These are phyloP conservation scores for Fusarium nisikadoi DNA, from an alignment of 2,329 filamentous ascomycete species.

Conservation along the genomic window DNA sequence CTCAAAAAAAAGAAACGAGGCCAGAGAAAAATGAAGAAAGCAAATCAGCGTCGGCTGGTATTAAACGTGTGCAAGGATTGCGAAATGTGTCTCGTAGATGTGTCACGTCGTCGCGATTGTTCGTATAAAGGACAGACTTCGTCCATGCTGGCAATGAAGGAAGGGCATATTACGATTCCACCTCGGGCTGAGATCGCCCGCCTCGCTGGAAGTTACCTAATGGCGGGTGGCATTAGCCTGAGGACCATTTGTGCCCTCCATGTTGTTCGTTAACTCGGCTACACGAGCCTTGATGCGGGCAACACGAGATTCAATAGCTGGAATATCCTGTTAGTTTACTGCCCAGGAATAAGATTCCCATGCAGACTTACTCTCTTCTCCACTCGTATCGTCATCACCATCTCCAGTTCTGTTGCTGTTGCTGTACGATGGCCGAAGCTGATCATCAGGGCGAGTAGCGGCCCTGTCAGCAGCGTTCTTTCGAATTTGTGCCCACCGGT, in stretches of 20 bases:
- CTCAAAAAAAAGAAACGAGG: slow-evolving; percentile 29
- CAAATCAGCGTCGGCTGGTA: slow-evolving; percentile 39
- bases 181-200: neutral
- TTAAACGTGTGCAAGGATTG: slow-evolving; percentile 39
- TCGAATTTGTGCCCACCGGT: slow-evolving; percentile 95
- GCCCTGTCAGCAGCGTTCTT: slow-evolving; percentile 92
- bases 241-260: slow-evolving; percentile 66
- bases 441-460: slow-evolving; percentile 72
- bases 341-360: neutral
- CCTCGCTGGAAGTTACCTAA: slow-evolving; percentile 10
- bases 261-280: slow-evolving; percentile 89
- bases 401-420: slow-evolving; percentile 68
- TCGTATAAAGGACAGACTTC: slow-evolving; percentile 28
- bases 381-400: slow-evolving; percentile 88
- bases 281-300: slow-evolving; percentile 98
- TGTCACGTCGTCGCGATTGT: slow-evolving; percentile 26
- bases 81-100: slow-evolving; percentile 39
- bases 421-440: slow-evolving; percentile 65
- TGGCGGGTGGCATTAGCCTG: slow-evolving; percentile 36
- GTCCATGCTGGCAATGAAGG: slow-evolving; percentile 11
- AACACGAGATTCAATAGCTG: slow-evolving; percentile 96
- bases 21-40: slow-evolving; percentile 38
- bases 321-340: slow-evolving; percentile 36
- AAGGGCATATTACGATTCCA: slow-evolving; percentile 16
- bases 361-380: slow-evolving; percentile 84